Evolutionary conservation across 257 asterid genomes (phyloP).

Genomic region (Petunia axillaris): DNA sequence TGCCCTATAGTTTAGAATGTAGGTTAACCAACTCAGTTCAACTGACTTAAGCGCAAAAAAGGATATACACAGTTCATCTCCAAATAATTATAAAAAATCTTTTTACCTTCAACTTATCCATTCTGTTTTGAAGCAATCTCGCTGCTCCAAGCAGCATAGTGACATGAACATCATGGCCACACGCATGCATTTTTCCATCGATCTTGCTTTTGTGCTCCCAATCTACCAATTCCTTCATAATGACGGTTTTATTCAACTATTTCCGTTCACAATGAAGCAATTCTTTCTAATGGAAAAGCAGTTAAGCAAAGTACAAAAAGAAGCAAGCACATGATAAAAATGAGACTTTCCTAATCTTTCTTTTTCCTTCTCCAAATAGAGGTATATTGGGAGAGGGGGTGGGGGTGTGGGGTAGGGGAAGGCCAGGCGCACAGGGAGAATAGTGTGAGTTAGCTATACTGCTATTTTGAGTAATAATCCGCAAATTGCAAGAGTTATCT

Average conservation of each 20-base stretch:
- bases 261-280: neutral
- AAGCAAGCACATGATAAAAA: neutral
- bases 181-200: slow-evolving; percentile 87
- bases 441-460: neutral
- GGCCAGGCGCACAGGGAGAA: neutral
- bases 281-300: neutral
- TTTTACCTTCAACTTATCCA: slow-evolving; percentile 63
- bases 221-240: slow-evolving; percentile 72
- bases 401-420: neutral
- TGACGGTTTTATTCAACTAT: neutral
- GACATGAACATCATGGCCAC: slow-evolving; percentile 92
- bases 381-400: neutral
- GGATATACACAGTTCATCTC: neutral
- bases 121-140: slow-evolving; percentile 59
- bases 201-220: slow-evolving; percentile 92
- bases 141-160: slow-evolving; percentile 97
- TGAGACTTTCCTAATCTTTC: neutral
- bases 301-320: neutral
- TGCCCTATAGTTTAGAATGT: slow-evolving; percentile 50
- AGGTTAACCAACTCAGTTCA: slow-evolving; percentile 26
- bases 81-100: neutral
- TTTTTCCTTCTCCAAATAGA: neutral
- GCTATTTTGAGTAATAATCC: too few species aligned
- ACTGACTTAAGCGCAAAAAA: neutral
- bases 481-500: too few species aligned